Evolutionary conservation across 2,329 filamentous ascomycete genomes (phyloP).

Genomic region (Xylariaceae sp.): DNA sequence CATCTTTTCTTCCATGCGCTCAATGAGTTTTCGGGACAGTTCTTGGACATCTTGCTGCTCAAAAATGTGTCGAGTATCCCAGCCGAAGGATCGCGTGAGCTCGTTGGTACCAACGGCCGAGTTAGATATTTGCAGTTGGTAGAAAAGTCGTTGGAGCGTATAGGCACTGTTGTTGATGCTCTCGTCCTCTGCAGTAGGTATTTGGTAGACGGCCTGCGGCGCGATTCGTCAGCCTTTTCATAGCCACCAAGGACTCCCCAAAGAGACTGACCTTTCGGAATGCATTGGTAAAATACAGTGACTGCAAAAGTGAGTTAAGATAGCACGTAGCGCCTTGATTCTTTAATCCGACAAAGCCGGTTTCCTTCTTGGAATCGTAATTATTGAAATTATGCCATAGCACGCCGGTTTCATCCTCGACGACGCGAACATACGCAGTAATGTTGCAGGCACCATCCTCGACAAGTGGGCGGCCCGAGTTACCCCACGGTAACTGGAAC

Average conservation of each 20-base stretch:
- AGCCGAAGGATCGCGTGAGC: conserved; percentile 93
- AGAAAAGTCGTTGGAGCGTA: conserved; percentile 89
- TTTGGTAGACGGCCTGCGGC: conserved; percentile 83
- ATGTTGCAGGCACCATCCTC: conserved; percentile 75
- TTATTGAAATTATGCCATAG: conserved; percentile 89
- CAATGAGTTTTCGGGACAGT: conserved; percentile 93
- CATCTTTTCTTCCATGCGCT: conserved; percentile 95
- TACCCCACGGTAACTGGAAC: conserved; percentile 74
- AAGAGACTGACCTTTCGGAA: conserved; percentile 72
- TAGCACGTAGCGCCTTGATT: conserved; percentile 96
- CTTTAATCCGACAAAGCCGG: conserved; percentile 91
- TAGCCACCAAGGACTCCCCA: background rate
- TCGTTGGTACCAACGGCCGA: conserved; percentile 85
- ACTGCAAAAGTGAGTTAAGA: conserved; percentile 78
- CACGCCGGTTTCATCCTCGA: conserved; percentile 84
- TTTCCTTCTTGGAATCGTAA: conserved; percentile 99
- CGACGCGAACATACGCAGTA: conserved; percentile 75
- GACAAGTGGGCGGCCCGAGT: conserved; percentile 63
- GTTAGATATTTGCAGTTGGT: conserved; percentile 83
- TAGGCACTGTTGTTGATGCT: conserved; percentile 85
- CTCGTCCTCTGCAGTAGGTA: conserved; percentile 83
- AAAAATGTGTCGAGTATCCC: conserved; percentile 97
- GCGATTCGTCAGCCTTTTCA: conserved; percentile 15
- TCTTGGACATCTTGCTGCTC: conserved; percentile 99
- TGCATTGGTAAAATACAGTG: conserved; percentile 81